These are phyloP conservation scores for Scortechinia acanthostroma DNA, from an alignment of 2,329 filamentous ascomycete species.

Conservation along the genomic window DNA sequence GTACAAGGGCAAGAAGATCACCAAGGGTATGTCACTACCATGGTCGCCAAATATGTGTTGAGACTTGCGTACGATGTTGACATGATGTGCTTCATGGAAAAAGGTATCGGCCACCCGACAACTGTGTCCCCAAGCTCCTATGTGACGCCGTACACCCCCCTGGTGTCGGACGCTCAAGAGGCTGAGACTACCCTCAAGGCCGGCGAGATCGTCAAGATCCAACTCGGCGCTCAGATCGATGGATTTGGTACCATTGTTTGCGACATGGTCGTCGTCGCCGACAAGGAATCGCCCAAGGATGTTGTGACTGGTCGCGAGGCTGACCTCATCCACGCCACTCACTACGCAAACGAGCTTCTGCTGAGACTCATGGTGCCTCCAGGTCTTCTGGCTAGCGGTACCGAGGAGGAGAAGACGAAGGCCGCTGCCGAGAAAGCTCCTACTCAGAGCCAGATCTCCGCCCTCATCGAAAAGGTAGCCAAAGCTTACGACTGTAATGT, in stretches of 20 bases:
- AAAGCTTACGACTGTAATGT: constrained; percentile 86
- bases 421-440: constrained; percentile 74
- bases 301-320: constrained; percentile 71
- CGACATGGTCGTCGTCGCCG: constrained; percentile 74
- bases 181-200: constrained; percentile 73
- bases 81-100: constrained; percentile 4
- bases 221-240: constrained; percentile 97
- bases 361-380: constrained; percentile 85
- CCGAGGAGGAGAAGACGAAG: constrained; percentile 93
- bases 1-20: constrained; percentile 95
- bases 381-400: constrained; percentile 74
- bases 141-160: constrained; percentile 92
- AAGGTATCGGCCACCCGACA: constrained; percentile 85
- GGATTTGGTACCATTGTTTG: constrained; percentile 95
- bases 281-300: constrained; percentile 51
- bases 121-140: constrained; percentile 90
- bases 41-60: constrained; percentile 4
- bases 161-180: constrained; percentile 80
- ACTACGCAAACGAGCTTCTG: constrained; percentile 94
- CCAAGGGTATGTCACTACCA: constrained; percentile 60
- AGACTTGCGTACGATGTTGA: constrained; percentile 10
- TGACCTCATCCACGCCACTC: constrained; percentile 80
- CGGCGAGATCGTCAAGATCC: constrained; percentile 89
- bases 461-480: constrained; percentile 81
- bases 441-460: constrained; percentile 79